Percentiles rank a stretch among this genome's conserved stretches.
Conservation (phyloP, 257 asterid genomes). For the Euphrasia confusa region DNA sequence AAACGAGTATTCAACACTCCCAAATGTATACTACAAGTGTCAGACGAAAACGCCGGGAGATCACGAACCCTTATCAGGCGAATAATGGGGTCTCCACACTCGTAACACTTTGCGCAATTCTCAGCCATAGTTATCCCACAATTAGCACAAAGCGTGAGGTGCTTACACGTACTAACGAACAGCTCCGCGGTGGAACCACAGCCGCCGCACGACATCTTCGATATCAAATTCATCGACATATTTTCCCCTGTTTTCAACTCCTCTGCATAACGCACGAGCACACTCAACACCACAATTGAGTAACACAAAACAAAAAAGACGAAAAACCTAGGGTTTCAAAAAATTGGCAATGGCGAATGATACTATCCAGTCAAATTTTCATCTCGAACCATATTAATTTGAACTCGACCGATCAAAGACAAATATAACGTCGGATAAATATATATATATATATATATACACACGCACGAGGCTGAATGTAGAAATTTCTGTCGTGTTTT, state of each 20-base stretch:
- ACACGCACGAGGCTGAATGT: too few relatives aligned
- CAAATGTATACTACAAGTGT: neutral
- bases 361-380: slow-evolving; percentile 4
- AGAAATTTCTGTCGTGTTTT: too few relatives aligned
- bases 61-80: slow-evolving; percentile 64
- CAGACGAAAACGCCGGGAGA: neutral
- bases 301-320: neutral
- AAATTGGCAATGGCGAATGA: neutral
- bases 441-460: too few relatives aligned
- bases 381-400: neutral
- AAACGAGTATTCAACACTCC: slow-evolving; percentile 1
- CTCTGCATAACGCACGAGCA: slow-evolving; percentile 27
- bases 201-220: slow-evolving; percentile 79
- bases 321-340: slow-evolving; percentile 27
- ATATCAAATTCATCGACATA: slow-evolving; percentile 68
- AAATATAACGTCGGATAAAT: too few relatives aligned
- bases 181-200: slow-evolving; percentile 81
- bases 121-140: slow-evolving; percentile 88
- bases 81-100: slow-evolving; percentile 74
- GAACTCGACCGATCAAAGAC: slow-evolving; percentile 12
- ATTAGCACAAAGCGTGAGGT: slow-evolving; percentile 68
- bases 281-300: neutral
- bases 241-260: neutral
- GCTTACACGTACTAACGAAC: slow-evolving; percentile 89
- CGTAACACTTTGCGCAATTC: slow-evolving; percentile 62